phyloP scores from a whole-genome alignment of 306 rosid species.

The Vigna mungo region DNA sequence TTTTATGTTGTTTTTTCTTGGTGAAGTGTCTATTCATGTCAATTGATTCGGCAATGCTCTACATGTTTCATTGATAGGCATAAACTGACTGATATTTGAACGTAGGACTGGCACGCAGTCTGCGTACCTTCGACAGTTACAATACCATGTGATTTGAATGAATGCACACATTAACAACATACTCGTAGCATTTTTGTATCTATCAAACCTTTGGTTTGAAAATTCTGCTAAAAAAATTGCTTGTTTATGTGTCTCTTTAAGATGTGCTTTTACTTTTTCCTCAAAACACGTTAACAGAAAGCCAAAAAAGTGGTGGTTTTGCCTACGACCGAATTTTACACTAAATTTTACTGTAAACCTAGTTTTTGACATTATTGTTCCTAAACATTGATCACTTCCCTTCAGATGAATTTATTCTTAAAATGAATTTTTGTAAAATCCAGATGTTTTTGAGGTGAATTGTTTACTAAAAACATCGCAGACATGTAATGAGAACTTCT shows the following conservation, averaged over 20 bases:
- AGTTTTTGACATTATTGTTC: not conserved
- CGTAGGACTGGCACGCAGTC: not conserved
- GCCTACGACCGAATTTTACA: not conserved
- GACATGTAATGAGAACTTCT: not conserved
- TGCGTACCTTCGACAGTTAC: not conserved
- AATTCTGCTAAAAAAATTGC: not conserved
- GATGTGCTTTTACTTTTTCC: not conserved
- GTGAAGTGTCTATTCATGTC: constrained; percentile 15
- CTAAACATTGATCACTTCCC: no score
- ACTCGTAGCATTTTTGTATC: not conserved
- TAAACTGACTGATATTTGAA: constrained; percentile 13
- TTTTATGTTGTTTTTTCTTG: not conserved
- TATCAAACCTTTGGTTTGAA: not conserved
- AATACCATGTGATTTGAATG: constrained; percentile 6
- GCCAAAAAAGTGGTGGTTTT: not conserved
- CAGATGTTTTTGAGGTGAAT: no score
- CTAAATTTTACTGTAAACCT: not conserved
- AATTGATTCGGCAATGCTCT: constrained; percentile 14
- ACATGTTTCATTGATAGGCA: constrained; percentile 11
- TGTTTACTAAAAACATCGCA: not conserved
- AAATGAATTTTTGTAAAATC: no score
- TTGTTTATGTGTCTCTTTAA: not conserved
- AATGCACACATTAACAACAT: constrained; percentile 22
- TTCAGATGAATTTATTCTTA: no score
- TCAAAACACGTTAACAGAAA: not conserved